A percentile compares a stretch with the other conserved stretches of the same genome.
phyloP scores from a whole-genome alignment of 106 monocot genomes.

The Allium fistulosum region DNA sequence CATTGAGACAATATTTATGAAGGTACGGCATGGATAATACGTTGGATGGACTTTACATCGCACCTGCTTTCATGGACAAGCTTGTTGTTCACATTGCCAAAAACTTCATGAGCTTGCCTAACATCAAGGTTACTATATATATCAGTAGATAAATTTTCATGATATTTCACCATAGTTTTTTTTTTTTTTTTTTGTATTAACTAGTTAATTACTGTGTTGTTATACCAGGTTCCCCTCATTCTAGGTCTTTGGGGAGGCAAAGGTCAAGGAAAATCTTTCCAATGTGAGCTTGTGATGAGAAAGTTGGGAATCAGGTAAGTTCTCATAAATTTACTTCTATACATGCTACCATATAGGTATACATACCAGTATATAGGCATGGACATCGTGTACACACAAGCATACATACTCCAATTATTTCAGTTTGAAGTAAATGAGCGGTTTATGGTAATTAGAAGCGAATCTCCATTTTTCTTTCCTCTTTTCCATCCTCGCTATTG shows the following conservation, averaged over 20 bases:
- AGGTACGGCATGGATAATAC: constrained; percentile 78
- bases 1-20: background rate
- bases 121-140: constrained; percentile 60
- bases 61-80: constrained; percentile 89
- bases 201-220: background rate
- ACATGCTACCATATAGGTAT: no score
- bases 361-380: no score
- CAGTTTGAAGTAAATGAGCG: background rate
- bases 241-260: constrained; percentile 84
- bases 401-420: no score
- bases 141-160: no score
- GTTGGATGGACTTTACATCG: constrained; percentile 81
- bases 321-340: background rate
- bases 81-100: constrained; percentile 88
- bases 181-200: background rate
- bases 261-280: constrained; percentile 77
- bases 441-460: background rate
- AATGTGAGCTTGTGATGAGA: constrained; percentile 59
- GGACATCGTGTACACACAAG: no score
- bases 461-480: background rate
- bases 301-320: constrained; percentile 84
- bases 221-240: constrained; percentile 55
- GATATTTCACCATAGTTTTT: background rate
- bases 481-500: no score
- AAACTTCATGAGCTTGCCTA: constrained; percentile 91